Conservation (phyloP, 768 basidiomycete species). For the Butyriboletus loyo region DNA sequence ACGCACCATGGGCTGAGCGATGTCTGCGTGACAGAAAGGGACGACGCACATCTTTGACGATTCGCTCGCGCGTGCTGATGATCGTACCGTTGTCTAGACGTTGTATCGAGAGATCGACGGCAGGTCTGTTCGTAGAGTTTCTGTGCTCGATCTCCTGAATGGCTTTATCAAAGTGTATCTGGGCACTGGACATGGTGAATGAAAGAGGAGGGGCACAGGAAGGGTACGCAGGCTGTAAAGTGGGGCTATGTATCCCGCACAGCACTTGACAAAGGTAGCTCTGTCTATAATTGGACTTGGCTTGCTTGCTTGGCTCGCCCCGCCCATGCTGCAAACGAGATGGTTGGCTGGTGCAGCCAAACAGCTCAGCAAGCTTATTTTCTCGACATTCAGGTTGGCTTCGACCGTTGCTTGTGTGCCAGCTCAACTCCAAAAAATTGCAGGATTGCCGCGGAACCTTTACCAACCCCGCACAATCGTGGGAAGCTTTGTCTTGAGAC, state of each 20-base stretch:
- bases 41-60: constrained; percentile 24
- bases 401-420: constrained; percentile 1
- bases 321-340: background rate
- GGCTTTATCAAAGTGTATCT: constrained; percentile 27
- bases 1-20: background rate
- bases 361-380: background rate
- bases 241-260: constrained; percentile 2
- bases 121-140: constrained; percentile 19
- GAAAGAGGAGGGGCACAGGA: constrained; percentile 8
- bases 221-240: background rate
- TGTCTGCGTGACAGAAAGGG: background rate
- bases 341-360: background rate
- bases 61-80: constrained; percentile 26
- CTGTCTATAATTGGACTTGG: constrained; percentile 18
- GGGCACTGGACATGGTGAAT: constrained; percentile 20
- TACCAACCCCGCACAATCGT: background rate
- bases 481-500: constrained; percentile 6
- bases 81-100: constrained; percentile 23
- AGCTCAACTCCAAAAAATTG: background rate
- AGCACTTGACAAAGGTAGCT: background rate
- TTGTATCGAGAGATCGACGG: constrained; percentile 21
- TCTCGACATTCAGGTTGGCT: background rate
- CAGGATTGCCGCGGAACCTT: background rate
- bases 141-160: constrained; percentile 29
- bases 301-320: background rate